Evolutionary conservation across 108 stramenopile genomes (phyloP), one percentile per base, ranked within the genome.

Genomic region (Thalassiosira profunda): DNA sequence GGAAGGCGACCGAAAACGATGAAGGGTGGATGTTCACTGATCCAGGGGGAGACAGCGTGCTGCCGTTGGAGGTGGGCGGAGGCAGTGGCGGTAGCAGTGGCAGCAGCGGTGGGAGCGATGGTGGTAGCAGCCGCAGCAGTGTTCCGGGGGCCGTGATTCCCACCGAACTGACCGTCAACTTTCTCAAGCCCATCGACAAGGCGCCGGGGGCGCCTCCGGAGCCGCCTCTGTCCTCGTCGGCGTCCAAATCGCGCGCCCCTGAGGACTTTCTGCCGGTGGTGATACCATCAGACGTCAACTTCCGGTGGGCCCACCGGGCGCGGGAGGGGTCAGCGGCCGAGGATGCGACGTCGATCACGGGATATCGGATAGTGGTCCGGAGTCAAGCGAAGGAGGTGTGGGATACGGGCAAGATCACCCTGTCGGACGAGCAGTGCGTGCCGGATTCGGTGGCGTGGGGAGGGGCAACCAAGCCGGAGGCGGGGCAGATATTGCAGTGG

Each of bases 211-310:
- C 72, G 64, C 72, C 72, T 17, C 43, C 55, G 4, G 49, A 55
- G 21, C 72, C 72, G 14, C 37, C 34, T 4, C 51, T 51, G 37
- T 45, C 63, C 9, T 56, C 63, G 9, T 17, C 24, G 7, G 24
- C 18, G 3, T 51, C 49, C 5, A 17, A n/a, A 18, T 0, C 49
- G 14, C 6, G 54, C 58, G 3, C 34, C 2, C 6, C 25, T 3
- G 72, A 74, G 34, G 72, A 74, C 35, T 74, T 74, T 58, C 31
- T 74, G 29, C 72, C 72, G 14, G 56, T 74, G 0, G 72, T 65
- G 0, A 21, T 17, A 28, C 63, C 63, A 23, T 26, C 31, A 6
- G 37, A 48, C 1, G 41, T 65, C 12, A 35, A 33, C 6, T 74
- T 74, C 59, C 55, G 72, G 38, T 74, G 72, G 72, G 45, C 57